Base-by-base conservation (phyloP, 805 yeast genomes). In the Yamadazyma sp. region DNA sequence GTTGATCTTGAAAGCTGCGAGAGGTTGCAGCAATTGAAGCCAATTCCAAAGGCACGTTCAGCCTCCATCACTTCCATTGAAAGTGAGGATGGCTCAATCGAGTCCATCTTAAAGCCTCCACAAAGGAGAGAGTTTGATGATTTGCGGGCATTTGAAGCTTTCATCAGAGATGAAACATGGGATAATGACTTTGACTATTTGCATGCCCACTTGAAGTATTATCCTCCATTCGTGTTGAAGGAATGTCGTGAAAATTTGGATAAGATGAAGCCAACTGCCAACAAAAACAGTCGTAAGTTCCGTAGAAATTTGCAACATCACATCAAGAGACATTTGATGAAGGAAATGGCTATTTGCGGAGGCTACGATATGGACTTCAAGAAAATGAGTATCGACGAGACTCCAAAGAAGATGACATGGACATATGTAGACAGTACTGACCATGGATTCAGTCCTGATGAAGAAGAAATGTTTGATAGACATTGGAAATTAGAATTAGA, bases 251-350 rank as follows among this genome's bases (percentile, higher is more conserved):
- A 80, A 40, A 79, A 82, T 52, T 77, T 80, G 41, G 89, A 83
- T 37, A 82, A 80, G 54, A 75, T 83, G 45, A 81, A 82, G 57
- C 82, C 83, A 20, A 77, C 84, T 28, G 79, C 77, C 70, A 83
- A 82, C 60, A 78, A 82, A 44, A 78, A 83, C 55, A 79, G 82
- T 40, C 75, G 78, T 50, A 82, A 82, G 60, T 84, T 82, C 55
- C 78, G 77, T 43, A 72, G 91, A 56, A 82, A 82, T 58, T 70
- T 84, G 57, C 82, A 80, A 52, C 91, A 84, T 58, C 91, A 84
- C 53, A 69, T 84, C 38, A 76, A 79, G 50, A 81, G 81, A 53
- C 90, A 83, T 57, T 62, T 84, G 54, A 67, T 84, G 54, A 72
- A 74, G 44, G 90, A 82, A 49, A 78, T 84, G 61, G 73, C 72